Evolutionary conservation across 768 basidiomycete species (phyloP).

Genomic region (Auriscalpium orientale): DNA sequence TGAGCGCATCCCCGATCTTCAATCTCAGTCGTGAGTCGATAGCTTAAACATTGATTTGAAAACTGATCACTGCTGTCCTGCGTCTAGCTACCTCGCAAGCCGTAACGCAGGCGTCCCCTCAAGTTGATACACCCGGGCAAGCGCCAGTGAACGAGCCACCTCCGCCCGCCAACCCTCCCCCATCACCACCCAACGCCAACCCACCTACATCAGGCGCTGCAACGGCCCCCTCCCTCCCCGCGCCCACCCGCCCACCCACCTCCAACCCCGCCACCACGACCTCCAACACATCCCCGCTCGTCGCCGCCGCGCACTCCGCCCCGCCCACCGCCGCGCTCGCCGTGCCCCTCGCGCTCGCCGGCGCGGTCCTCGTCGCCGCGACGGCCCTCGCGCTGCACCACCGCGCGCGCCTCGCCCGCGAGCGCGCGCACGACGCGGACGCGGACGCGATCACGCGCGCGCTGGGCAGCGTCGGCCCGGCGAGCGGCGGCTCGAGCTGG

Average conservation of each 20-base stretch:
- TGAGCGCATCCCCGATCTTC: slow-evolving; percentile 22
- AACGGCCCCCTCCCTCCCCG: background rate
- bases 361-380: slow-evolving; percentile 21
- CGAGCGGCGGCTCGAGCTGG: background rate
- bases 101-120: too few relatives aligned
- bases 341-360: slow-evolving; percentile 27
- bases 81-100: too few relatives aligned
- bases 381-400: slow-evolving; percentile 19
- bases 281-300: slow-evolving; percentile 8
- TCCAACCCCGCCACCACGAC: background rate
- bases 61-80: too few relatives aligned
- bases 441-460: too few relatives aligned
- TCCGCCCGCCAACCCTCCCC: background rate
- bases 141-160: too few relatives aligned
- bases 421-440: slow-evolving; percentile 14
- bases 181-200: background rate
- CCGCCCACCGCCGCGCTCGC: slow-evolving; percentile 26
- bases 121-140: too few relatives aligned
- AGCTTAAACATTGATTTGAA: too few relatives aligned
- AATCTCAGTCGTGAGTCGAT: slow-evolving; percentile 21
- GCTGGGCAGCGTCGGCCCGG: background rate
- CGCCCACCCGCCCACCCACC: background rate
- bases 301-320: slow-evolving; percentile 17
- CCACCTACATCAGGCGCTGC: slow-evolving; percentile 1
- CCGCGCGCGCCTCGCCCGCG: slow-evolving; percentile 18